Evolutionary conservation across 2,329 filamentous ascomycete species (phyloP).

Genomic region (Ascosphaera apis): DNA sequence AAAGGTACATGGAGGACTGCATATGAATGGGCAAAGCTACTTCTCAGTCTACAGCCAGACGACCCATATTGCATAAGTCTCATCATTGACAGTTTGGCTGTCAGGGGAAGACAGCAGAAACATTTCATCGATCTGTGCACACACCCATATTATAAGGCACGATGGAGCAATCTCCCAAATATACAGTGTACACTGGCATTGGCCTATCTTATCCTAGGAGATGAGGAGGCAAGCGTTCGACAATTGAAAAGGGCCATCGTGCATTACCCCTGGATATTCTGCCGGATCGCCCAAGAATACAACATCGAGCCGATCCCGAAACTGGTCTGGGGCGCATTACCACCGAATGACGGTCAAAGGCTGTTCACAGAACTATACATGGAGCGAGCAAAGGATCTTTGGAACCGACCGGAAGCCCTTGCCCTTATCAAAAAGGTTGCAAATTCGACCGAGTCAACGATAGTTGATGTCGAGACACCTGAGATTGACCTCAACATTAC

Average conservation of each 20-base stretch:
- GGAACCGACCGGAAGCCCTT: constrained; percentile 55
- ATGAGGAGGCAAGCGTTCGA: constrained; percentile 40
- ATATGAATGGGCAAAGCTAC: constrained; percentile 76
- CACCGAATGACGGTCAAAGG: constrained; percentile 39
- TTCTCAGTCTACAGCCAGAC: constrained; percentile 48
- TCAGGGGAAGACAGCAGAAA: constrained; percentile 55
- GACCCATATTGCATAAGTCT: constrained; percentile 72
- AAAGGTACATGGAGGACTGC: constrained; percentile 89
- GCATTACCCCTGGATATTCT: constrained; percentile 64
- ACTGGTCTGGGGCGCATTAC: constrained; percentile 58
- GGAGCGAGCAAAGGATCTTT: constrained; percentile 54
- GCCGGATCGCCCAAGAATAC: constrained; percentile 55
- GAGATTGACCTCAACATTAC: constrained; percentile 36
- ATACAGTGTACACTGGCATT: constrained; percentile 55
- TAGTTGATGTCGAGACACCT: constrained; percentile 21
- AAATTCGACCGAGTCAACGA: constrained; percentile 24
- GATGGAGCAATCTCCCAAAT: constrained; percentile 38
- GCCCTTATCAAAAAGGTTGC: constrained; percentile 47
- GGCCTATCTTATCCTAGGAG: constrained; percentile 48
- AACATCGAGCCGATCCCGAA: constrained; percentile 53
- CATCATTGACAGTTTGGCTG: constrained; percentile 59
- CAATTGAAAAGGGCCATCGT: constrained; percentile 45
- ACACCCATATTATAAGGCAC: constrained; percentile 24
- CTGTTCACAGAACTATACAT: constrained; percentile 58
- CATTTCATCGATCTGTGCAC: constrained; percentile 51